Conservation (phyloP, 306 rosid genomes). For the Acacia confusa region DNA sequence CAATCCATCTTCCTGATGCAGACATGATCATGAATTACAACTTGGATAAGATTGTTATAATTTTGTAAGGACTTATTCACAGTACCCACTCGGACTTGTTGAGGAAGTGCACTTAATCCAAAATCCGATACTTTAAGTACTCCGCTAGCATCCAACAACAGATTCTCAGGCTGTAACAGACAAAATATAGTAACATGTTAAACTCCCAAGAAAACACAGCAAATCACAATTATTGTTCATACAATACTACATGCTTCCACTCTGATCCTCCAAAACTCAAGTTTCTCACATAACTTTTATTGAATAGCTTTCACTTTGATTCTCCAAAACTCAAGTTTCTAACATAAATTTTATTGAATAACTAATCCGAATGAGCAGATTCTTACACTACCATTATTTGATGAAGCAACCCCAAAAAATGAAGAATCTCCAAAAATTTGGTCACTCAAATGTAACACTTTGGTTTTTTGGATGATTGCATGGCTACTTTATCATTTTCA, state of each 20-base stretch:
- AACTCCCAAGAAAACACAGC: background rate
- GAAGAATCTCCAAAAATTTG: background rate
- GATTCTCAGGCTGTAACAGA: slow-evolving; percentile 78
- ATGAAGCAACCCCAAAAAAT: background rate
- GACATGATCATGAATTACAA: slow-evolving; percentile 25
- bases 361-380: background rate
- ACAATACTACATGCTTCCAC: background rate
- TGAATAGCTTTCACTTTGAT: background rate
- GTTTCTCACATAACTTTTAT: background rate
- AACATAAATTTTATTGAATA: background rate
- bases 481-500: background rate
- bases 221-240: background rate
- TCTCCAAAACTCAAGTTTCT: background rate
- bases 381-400: background rate
- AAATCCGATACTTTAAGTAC: slow-evolving; percentile 91
- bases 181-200: slow-evolving; percentile 34
- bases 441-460: background rate
- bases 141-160: slow-evolving; percentile 75
- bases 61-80: slow-evolving; percentile 11
- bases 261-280: background rate
- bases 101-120: slow-evolving; percentile 95
- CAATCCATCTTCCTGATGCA: slow-evolving; percentile 78
- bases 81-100: slow-evolving; percentile 85
- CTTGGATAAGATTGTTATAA: background rate
- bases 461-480: background rate